Evolutionary conservation across 2,329 filamentous ascomycete genomes (phyloP), one percentile per base, ranked within the genome.

Genomic region (Fusarium sp.): DNA sequence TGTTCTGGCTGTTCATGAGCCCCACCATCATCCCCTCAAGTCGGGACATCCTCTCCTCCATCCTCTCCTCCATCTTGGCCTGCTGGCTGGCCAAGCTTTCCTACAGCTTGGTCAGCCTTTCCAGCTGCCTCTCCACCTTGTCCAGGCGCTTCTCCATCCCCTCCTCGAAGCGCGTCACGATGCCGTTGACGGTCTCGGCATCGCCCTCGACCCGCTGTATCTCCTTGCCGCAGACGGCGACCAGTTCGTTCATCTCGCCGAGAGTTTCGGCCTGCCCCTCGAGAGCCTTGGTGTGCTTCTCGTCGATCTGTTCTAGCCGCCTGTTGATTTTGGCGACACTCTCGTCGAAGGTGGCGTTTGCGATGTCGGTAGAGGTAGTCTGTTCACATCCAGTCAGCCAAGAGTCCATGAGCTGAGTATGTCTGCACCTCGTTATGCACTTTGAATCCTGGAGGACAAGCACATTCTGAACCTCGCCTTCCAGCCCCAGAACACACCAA

Each of bases 401-500:
- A 68, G 57, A 8, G 25, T 64, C 51, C 16, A 57, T 3, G 14
- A 56, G 61, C 69, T 70, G 67, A 72, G 69, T 72, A 72, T 70
- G 57, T 71, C 69, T 68, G 64, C 61, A 61, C 59, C 66, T 69
- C 16, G 56, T 46, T 61, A 40, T 68, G 54, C 61, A 70, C 64
- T 70, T 9, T 68, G 50, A 8, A 16, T 16, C 7, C 59, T 54
- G 20, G 38, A 0, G 0, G 13, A 34, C 29, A 54, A 50, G 4
- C 62, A 8, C 3, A 55, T 34, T 58, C 67, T 67, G 66, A 65
- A 25, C 66, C 58, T 58, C 44, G 62, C 46, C 11, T 58, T 60
- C 68, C 65, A 69, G 53, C 55, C 20, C 61, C 62, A 64, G 62
- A 60, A 58, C 60, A 64, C 62, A 46, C 13, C 4, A 62, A 54